A percentile compares a stretch with the other conserved stretches of the same genome.
phyloP scores from a whole-genome alignment of 352 stramenopile species.

The Phytophthora multivora region DNA sequence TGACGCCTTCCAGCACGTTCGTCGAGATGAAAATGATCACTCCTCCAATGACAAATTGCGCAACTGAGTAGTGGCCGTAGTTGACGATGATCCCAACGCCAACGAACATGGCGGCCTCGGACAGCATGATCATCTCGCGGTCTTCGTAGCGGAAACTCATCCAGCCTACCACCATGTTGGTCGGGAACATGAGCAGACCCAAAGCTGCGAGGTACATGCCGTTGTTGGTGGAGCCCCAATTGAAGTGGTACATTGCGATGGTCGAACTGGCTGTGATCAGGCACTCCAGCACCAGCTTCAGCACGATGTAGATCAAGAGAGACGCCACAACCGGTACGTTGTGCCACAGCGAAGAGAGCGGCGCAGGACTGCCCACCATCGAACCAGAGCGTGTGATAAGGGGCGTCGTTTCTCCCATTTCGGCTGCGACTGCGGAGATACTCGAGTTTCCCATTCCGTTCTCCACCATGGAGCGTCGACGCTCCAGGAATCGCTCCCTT shows the following conservation, averaged over 20 bases:
- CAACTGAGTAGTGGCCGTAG: conserved; percentile 84
- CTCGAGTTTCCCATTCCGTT: conserved; percentile 37
- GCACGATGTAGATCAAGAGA: conserved; percentile 90
- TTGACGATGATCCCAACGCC: conserved; percentile 89
- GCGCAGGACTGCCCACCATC: conserved; percentile 18
- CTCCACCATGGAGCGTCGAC: conserved; percentile 53
- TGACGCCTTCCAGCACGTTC: conserved; percentile 94
- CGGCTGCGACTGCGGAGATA: conserved; percentile 9
- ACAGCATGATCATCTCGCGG: conserved; percentile 90
- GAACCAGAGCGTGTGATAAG: conserved; percentile 35
- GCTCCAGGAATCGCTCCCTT: conserved; percentile 51
- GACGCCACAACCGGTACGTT: conserved; percentile 82
- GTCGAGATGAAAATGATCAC: conserved; percentile 93
- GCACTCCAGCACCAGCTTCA: conserved; percentile 93
- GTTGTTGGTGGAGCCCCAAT: conserved; percentile 83
- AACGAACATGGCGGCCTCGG: conserved; percentile 87
- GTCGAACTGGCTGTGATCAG: conserved; percentile 85
- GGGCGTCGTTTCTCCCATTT: conserved; percentile 46
- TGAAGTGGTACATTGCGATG: conserved; percentile 91
- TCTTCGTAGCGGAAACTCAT: conserved; percentile 92
- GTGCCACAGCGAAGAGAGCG: conserved; percentile 65
- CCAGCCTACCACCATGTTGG: conserved; percentile 90
- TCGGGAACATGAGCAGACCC: conserved; percentile 92
- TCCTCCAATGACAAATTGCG: conserved; percentile 87
- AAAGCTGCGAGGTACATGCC: conserved; percentile 90